Evolutionary conservation across 2,329 filamentous ascomycete genomes (phyloP).

Genomic region (Botryosphaeria agaves): DNA sequence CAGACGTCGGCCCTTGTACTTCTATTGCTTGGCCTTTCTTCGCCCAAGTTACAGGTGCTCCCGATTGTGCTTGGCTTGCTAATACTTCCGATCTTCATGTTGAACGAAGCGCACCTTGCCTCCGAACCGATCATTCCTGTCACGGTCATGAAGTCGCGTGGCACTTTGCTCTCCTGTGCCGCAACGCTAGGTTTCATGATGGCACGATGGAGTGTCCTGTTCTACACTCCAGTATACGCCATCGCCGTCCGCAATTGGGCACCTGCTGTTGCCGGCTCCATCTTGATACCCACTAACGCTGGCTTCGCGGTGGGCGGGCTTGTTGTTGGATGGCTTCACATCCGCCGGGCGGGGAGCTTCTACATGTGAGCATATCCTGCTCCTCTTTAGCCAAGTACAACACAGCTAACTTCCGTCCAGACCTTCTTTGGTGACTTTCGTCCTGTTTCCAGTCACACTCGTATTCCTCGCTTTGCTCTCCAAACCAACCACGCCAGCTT

Average conservation of each 20-base stretch:
- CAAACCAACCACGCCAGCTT: constrained; percentile 31
- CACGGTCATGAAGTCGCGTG: constrained; percentile 48
- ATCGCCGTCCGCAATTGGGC: constrained; percentile 56
- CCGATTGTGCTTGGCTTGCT: constrained; percentile 43
- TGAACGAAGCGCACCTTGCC: constrained; percentile 46
- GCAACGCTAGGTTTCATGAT: constrained; percentile 66
- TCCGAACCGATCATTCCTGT: constrained; percentile 61
- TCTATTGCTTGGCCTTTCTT: constrained; percentile 53
- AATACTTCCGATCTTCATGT: constrained; percentile 37
- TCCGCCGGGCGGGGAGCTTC: constrained; percentile 55
- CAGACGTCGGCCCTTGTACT: constrained; percentile 50
- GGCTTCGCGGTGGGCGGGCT: constrained; percentile 64
- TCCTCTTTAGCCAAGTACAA: constrained; percentile 3
- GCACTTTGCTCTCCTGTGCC: constrained; percentile 55
- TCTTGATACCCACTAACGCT: constrained; percentile 65
- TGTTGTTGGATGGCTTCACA: constrained; percentile 57
- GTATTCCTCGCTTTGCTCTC: constrained; percentile 38
- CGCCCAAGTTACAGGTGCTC: constrained; percentile 39
- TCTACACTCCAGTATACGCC: constrained; percentile 66
- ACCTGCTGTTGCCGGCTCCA: constrained; percentile 53
- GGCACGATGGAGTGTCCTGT: constrained; percentile 62
- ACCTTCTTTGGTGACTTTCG: constrained; percentile 42
- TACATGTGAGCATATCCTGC: constrained; percentile 31
- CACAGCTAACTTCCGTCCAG: no score
- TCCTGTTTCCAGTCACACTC: constrained; percentile 43